These are phyloP conservation scores for Suillus decipiens DNA, from an alignment of 768 basidiomycete genomes.

Conservation along the genomic window DNA sequence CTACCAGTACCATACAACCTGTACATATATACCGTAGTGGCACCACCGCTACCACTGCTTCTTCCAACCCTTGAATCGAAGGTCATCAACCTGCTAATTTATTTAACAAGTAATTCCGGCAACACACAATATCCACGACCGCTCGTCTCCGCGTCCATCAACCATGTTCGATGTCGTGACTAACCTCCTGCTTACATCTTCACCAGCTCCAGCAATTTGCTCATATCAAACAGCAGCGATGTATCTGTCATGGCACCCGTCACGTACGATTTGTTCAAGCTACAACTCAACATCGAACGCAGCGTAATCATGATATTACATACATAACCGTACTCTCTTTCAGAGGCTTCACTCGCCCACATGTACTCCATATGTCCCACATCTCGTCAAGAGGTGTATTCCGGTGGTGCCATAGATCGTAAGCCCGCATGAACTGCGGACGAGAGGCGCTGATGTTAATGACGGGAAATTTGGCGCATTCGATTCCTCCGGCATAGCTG, in stretches of 20 bases:
- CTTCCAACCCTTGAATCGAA: neutral
- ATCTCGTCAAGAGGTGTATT: conserved; percentile 39
- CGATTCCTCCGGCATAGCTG: neutral
- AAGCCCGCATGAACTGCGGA: conserved; percentile 45
- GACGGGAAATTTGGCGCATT: neutral
- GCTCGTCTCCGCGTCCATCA: conserved; percentile 20
- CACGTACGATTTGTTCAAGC: conserved; percentile 41
- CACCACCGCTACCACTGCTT: neutral
- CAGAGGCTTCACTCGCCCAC: conserved; percentile 38
- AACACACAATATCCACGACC: neutral
- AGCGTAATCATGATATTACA: conserved; percentile 14
- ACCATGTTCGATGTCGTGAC: conserved; percentile 42
- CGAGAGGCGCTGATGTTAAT: conserved; percentile 28
- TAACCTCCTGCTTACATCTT: conserved; percentile 43
- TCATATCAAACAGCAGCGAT: conserved; percentile 37
- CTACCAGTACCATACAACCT: neutral
- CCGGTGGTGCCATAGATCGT: conserved; percentile 44
- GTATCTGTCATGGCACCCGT: conserved; percentile 42
- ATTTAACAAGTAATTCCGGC: neutral
- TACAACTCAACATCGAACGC: conserved; percentile 1
- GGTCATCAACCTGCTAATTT: neutral
- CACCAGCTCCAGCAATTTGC: conserved; percentile 37
- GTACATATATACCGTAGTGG: neutral
- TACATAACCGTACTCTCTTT: conserved; percentile 50
- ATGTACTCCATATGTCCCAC: conserved; percentile 38